These are phyloP conservation scores for Sistotremastrum suecicum DNA, from an alignment of 768 basidiomycete genomes.

Conservation along the genomic window DNA sequence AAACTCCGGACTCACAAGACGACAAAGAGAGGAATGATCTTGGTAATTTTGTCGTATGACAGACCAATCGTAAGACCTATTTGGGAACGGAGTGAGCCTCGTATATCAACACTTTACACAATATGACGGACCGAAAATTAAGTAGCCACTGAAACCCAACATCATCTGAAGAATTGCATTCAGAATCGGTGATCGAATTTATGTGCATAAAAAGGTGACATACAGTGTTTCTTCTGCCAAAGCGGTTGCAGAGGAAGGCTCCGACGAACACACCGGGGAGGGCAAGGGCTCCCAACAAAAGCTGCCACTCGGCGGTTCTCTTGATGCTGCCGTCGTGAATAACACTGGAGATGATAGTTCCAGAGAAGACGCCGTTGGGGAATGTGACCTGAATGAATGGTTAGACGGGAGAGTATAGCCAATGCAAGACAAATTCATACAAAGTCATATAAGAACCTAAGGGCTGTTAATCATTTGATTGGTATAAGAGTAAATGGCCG, in stretches of 20 bases:
- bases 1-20: constrained; percentile 34
- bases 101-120: background rate
- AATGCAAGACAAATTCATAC: constrained; percentile 15
- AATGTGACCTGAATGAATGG: constrained; percentile 37
- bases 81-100: constrained; percentile 2
- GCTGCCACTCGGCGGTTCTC: constrained; percentile 52
- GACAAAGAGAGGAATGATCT: constrained; percentile 50
- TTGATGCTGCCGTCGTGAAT: constrained; percentile 42
- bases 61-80: constrained; percentile 43
- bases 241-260: constrained; percentile 29
- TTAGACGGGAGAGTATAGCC: background rate
- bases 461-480: background rate
- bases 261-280: constrained; percentile 48
- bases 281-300: constrained; percentile 46
- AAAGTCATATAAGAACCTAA: constrained; percentile 60
- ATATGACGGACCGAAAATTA: constrained; percentile 37
- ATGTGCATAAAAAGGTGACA: constrained; percentile 8
- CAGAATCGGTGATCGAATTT: background rate
- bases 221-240: constrained; percentile 46
- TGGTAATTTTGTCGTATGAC: constrained; percentile 46
- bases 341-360: constrained; percentile 52
- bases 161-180: constrained; percentile 33
- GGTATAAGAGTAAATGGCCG: constrained; percentile 5
- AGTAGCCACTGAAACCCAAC: constrained; percentile 52
- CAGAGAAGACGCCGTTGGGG: constrained; percentile 57